Conservation (phyloP, 1,284 basidiomycete genomes). For the Butyriboletus regius region DNA sequence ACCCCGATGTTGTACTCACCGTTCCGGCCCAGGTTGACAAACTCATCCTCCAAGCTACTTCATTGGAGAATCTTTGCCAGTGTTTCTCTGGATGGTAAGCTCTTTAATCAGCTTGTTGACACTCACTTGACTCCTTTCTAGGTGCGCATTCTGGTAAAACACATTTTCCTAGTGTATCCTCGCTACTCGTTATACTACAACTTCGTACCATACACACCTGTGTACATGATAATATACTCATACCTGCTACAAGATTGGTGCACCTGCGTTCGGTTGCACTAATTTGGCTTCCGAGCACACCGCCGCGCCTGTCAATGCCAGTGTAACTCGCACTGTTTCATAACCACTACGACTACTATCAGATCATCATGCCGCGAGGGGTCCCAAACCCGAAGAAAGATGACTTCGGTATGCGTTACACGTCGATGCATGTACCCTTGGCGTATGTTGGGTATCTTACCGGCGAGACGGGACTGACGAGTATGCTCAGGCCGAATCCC, state of each 20-base stretch:
- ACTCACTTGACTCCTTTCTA: slow-evolving; percentile 7
- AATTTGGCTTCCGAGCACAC: slow-evolving; percentile 4
- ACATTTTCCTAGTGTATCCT: slow-evolving; percentile 1
- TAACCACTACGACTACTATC: slow-evolving; percentile 1
- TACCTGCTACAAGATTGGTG: not conserved
- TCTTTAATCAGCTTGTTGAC: not conserved
- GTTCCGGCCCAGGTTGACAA: slow-evolving; percentile 81
- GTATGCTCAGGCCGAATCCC: slow-evolving; percentile 52
- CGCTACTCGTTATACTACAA: slow-evolving; percentile 12
- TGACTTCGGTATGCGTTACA: slow-evolving; percentile 71
- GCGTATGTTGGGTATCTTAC: slow-evolving; percentile 42
- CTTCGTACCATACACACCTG: slow-evolving; percentile 18
- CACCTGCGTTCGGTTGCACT: not conserved
- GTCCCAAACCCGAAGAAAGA: slow-evolving; percentile 70
- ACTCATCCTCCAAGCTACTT: slow-evolving; percentile 84
- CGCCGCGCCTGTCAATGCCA: not conserved
- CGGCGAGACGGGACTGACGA: slow-evolving; percentile 12
- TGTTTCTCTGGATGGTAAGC: slow-evolving; percentile 89
- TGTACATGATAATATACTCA: slow-evolving; percentile 2
- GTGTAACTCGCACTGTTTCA: not conserved
- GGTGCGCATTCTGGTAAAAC: slow-evolving; percentile 49
- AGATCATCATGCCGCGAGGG: slow-evolving; percentile 60
- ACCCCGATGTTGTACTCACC: slow-evolving; percentile 66
- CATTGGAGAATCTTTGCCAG: slow-evolving; percentile 88
- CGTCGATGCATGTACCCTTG: slow-evolving; percentile 70